These are phyloP conservation scores for Bipolaris zeicola DNA, from an alignment of 2,329 filamentous ascomycete species.

Conservation along the genomic window DNA sequence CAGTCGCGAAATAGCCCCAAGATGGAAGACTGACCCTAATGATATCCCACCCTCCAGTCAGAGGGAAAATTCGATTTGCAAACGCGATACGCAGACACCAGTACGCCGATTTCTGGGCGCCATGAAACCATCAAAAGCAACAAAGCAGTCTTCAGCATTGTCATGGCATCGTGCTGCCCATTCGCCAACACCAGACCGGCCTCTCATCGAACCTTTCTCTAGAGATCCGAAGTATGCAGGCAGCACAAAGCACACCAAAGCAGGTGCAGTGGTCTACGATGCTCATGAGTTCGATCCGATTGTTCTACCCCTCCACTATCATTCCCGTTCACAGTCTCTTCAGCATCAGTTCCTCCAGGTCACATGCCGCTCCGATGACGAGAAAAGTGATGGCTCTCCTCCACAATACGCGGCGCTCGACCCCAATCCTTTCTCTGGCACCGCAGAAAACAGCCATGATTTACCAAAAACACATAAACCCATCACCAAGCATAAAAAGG, in stretches of 20 bases:
- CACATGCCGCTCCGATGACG: neutral
- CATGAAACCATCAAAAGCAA: neutral
- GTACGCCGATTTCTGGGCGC: neutral
- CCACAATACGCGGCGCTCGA: slow-evolving; percentile 7
- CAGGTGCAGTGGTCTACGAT: neutral
- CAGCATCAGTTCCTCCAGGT: neutral
- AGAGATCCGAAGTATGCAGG: neutral
- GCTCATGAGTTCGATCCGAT: neutral
- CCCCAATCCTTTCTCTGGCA: slow-evolving; percentile 3
- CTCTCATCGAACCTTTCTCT: neutral
- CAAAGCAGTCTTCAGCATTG: neutral
- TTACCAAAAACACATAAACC: neutral
- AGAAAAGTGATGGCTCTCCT: neutral
- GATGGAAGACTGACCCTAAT: neutral
- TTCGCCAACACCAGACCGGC: neutral
- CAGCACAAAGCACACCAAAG: neutral
- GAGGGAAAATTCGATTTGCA: neutral
- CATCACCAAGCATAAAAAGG: neutral
- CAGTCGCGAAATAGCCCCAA: neutral
- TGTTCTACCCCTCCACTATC: neutral
- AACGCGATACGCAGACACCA: neutral
- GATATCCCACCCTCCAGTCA: neutral
- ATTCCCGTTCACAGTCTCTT: neutral
- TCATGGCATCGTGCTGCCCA: neutral
- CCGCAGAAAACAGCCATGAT: neutral